Conservation (phyloP, 305 asterid species). For the Fraxinus dipetala region DNA sequence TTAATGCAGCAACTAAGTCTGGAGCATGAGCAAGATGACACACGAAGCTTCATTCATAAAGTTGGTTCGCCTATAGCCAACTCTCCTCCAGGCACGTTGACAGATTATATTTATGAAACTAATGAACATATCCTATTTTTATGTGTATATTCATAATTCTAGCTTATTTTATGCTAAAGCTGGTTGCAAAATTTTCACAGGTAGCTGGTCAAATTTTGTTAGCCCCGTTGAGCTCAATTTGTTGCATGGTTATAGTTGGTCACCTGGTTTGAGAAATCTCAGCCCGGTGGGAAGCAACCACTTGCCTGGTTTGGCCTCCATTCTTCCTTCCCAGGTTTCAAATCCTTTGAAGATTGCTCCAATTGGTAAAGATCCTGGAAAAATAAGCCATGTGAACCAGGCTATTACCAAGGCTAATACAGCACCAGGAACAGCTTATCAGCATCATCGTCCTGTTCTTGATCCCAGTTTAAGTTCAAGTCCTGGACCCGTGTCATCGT, state of each 20-base stretch:
- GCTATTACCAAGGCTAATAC: slow-evolving; percentile 22
- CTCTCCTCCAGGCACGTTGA: slow-evolving; percentile 80
- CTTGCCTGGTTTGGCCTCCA: slow-evolving; percentile 81
- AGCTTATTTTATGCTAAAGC: slow-evolving; percentile 14
- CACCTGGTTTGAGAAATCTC: slow-evolving; percentile 50
- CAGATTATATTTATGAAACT: not conserved
- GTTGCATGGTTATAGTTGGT: slow-evolving; percentile 49
- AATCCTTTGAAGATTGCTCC: slow-evolving; percentile 79
- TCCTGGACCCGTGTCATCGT: slow-evolving; percentile 54
- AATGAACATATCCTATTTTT: not conserved
- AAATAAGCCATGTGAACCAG: slow-evolving; percentile 40
- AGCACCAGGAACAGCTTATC: slow-evolving; percentile 33
- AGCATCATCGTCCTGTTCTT: slow-evolving; percentile 45
- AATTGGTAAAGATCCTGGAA: slow-evolving; percentile 68
- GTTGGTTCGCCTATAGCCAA: slow-evolving; percentile 76
- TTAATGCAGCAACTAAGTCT: slow-evolving; percentile 78
- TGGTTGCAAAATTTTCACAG: slow-evolving; percentile 31
- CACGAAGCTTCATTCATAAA: slow-evolving; percentile 54
- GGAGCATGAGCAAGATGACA: slow-evolving; percentile 79
- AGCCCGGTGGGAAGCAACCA: slow-evolving; percentile 59
- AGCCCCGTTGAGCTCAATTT: slow-evolving; percentile 73
- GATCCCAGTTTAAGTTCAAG: slow-evolving; percentile 51
- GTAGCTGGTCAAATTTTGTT: slow-evolving; percentile 79
- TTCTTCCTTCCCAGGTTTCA: slow-evolving; percentile 58
- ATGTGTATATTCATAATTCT: not conserved